phyloP scores from a whole-genome alignment of 176 grass and related monocot genomes.

The Hsuehochloa calcarea region DNA sequence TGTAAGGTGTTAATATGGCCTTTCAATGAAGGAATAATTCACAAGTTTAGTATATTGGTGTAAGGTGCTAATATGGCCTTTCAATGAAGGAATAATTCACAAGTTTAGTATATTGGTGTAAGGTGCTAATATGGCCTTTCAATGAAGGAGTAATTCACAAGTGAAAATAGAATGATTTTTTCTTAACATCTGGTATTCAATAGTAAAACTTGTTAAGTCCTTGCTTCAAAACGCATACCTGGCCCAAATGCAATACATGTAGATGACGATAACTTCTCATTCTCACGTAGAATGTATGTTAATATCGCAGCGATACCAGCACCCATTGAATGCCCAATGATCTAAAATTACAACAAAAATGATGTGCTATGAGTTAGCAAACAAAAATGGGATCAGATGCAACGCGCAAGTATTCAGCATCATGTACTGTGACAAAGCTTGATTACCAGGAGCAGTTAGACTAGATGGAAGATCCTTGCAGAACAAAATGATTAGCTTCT shows the following conservation, averaged over 20 bases:
- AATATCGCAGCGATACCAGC: conserved; percentile 78
- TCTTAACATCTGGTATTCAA: neutral
- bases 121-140: conserved; percentile 5
- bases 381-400: neutral
- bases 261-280: conserved; percentile 64
- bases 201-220: conserved; percentile 1
- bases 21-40: conserved; percentile 19
- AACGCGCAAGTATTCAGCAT: conserved; percentile 2
- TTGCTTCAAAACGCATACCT: conserved; percentile 47
- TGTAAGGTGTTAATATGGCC: neutral
- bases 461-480: neutral
- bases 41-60: neutral
- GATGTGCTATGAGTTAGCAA: conserved; percentile 28
- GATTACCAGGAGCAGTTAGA: neutral
- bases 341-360: conserved; percentile 53
- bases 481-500: neutral
- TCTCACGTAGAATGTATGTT: conserved; percentile 87
- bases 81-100: neutral
- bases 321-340: conserved; percentile 95
- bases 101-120: neutral
- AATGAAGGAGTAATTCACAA: neutral
- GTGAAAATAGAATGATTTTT: neutral
- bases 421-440: neutral
- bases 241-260: conserved; percentile 91
- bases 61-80: conserved; percentile 9